phyloP scores from a whole-genome alignment of 352 stramenopile species.

The Globisporangium abappressorium region DNA sequence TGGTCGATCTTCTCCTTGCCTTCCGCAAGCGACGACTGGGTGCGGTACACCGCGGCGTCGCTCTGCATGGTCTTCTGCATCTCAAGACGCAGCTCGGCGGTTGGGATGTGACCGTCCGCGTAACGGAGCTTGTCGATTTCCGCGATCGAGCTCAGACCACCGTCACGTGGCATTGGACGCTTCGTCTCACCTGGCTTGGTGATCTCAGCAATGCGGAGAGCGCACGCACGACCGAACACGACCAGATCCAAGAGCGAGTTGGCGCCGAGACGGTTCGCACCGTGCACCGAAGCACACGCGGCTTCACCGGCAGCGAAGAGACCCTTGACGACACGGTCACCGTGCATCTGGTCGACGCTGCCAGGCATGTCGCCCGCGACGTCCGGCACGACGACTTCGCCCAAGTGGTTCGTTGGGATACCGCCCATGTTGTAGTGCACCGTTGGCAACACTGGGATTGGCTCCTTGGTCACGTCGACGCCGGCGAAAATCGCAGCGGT shows the following conservation, averaged over 20 bases:
- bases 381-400: constrained; percentile 88
- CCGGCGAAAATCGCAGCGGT: constrained; percentile 96
- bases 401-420: constrained; percentile 95
- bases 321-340: constrained; percentile 91
- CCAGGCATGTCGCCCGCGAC: constrained; percentile 33
- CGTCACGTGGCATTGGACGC: constrained; percentile 73
- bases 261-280: constrained; percentile 92
- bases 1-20: constrained; percentile 86
- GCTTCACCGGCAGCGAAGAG: constrained; percentile 95
- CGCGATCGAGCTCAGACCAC: constrained; percentile 81
- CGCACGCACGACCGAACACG: constrained; percentile 95
- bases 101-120: constrained; percentile 73
- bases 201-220: constrained; percentile 92
- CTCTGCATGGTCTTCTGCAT: constrained; percentile 65
- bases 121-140: constrained; percentile 91
- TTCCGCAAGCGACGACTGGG: constrained; percentile 68
- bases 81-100: constrained; percentile 78
- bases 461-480: constrained; percentile 98
- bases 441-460: constrained; percentile 95
- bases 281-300: constrained; percentile 94
- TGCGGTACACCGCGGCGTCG: constrained; percentile 56
- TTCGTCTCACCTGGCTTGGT: constrained; percentile 89
- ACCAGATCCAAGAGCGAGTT: constrained; percentile 97
- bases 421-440: constrained; percentile 99
- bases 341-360: constrained; percentile 40